phyloP scores from a whole-genome alignment of 2,329 filamentous ascomycete species.

The Colletotrichum sublineola region DNA sequence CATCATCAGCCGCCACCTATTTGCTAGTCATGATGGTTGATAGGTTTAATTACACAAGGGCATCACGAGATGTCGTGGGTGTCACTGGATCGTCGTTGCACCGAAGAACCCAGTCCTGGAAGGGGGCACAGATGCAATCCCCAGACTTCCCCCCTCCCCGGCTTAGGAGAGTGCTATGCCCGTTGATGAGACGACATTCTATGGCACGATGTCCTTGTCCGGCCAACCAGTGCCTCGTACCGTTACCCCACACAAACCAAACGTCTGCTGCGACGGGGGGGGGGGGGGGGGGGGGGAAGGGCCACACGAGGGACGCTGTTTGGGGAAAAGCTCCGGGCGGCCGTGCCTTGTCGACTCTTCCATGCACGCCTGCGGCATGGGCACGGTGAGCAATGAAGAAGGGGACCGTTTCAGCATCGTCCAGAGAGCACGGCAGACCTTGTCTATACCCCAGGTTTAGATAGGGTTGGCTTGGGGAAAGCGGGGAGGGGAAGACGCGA shows the following conservation, averaged over 20 bases:
- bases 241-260: conserved; percentile 31
- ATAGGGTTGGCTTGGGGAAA: conserved; percentile 15
- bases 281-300: too few relatives aligned
- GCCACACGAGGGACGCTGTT: conserved; percentile 7
- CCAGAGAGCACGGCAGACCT: conserved; percentile 1
- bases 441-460: not conserved
- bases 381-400: conserved; percentile 26
- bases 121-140: not conserved
- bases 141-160: not conserved
- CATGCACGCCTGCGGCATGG: conserved; percentile 22
- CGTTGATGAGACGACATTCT: conserved; percentile 40
- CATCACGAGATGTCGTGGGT: not conserved
- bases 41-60: not conserved
- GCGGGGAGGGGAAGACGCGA: conserved; percentile 18
- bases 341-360: conserved; percentile 12
- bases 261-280: conserved; percentile 22
- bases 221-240: conserved; percentile 27
- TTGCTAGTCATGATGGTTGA: conserved; percentile 17
- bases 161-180: conserved; percentile 24
- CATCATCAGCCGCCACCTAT: not conserved
- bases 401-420: conserved; percentile 36
- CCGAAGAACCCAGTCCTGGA: conserved; percentile 9
- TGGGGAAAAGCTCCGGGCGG: conserved; percentile 8
- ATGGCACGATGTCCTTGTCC: not conserved
- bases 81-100: conserved; percentile 5